These are phyloP conservation scores for Ambrosia hybrid DNA, from an alignment of 140 eudicot genomes.

Conservation along the genomic window DNA sequence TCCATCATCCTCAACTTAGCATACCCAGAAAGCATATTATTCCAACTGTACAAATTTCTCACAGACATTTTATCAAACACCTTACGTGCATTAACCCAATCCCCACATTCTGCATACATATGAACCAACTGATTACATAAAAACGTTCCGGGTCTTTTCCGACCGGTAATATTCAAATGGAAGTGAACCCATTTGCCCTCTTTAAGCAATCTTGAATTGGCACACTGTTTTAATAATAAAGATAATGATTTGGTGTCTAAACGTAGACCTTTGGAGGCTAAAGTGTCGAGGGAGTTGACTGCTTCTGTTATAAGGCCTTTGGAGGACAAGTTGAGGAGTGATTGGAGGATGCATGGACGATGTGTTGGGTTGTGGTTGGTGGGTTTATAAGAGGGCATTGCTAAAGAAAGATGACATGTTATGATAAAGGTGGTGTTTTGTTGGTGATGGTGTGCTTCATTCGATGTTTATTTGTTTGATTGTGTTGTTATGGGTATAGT, in stretches of 20 bases:
- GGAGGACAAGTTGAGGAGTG: conserved; percentile 44
- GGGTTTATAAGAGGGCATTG: conserved; percentile 38
- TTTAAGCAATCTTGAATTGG: conserved; percentile 43
- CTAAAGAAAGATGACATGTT: conserved; percentile 34
- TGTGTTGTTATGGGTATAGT: not conserved
- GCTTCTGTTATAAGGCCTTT: conserved; percentile 60
- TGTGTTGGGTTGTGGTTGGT: conserved; percentile 29
- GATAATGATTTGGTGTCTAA: conserved; percentile 52
- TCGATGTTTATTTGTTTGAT: not conserved
- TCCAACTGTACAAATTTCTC: conserved; percentile 77
- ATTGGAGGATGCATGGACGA: conserved; percentile 51
- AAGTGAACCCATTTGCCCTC: conserved; percentile 78
- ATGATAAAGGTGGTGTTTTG: not conserved
- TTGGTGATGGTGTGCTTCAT: conserved; percentile 25
- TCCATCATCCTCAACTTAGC: conserved; percentile 60
- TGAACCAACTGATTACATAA: conserved; percentile 52
- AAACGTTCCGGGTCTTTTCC: conserved; percentile 47
- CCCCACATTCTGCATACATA: conserved; percentile 66
- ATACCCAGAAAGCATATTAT: conserved; percentile 77
- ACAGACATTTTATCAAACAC: conserved; percentile 76
- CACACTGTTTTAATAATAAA: conserved; percentile 50
- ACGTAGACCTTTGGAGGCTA: conserved; percentile 51
- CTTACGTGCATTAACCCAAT: conserved; percentile 54
- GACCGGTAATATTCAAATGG: conserved; percentile 59
- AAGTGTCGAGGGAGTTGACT: conserved; percentile 37